Conservation (phyloP, 2,329 filamentous ascomycete species). For the Blastomyces silverae region DNA sequence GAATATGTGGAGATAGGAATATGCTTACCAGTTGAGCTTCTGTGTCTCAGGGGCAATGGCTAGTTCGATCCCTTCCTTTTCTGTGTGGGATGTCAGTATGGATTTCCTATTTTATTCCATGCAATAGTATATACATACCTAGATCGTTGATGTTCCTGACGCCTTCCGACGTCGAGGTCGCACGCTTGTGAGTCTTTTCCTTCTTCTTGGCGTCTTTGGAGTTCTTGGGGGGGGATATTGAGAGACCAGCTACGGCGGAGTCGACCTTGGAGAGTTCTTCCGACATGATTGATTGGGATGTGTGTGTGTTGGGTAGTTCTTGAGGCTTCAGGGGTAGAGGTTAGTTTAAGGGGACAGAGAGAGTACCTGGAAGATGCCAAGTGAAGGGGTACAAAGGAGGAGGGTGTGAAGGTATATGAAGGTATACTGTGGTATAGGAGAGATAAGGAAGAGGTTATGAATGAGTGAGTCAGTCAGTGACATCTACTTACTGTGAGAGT, state of each 20-base stretch:
- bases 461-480: background rate
- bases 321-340: background rate
- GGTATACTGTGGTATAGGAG: too few species aligned
- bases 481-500: background rate
- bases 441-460: too few species aligned
- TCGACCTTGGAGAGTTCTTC: constrained; percentile 77
- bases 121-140: constrained; percentile 49
- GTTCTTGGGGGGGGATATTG: constrained; percentile 52
- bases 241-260: constrained; percentile 76
- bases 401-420: too few species aligned
- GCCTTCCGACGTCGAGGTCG: constrained; percentile 61
- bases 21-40: constrained; percentile 72
- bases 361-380: too few species aligned
- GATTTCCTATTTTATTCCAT: background rate
- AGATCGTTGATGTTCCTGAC: constrained; percentile 80
- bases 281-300: constrained; percentile 44
- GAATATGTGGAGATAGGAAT: background rate
- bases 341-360: too few species aligned
- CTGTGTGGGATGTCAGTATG: constrained; percentile 40
- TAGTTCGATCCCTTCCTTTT: constrained; percentile 65
- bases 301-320: background rate
- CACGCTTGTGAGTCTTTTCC: constrained; percentile 51
- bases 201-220: constrained; percentile 45
- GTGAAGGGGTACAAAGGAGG: background rate
- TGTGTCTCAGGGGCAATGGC: constrained; percentile 75